Base-by-base conservation (phyloP, 148 eudicot genomes). In the Chenopodium album region DNA sequence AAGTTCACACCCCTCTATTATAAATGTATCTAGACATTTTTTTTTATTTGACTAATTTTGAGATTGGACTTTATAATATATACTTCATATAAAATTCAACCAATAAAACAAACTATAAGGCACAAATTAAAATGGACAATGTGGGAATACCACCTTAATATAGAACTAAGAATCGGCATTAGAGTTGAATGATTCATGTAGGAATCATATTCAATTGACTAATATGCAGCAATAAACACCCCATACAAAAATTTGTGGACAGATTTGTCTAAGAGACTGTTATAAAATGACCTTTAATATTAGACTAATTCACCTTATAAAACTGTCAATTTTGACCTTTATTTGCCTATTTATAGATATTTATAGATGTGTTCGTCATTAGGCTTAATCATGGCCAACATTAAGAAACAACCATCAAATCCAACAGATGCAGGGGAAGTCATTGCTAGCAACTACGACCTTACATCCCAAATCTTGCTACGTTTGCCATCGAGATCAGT, bases 401-500 rank as follows among this genome's bases (percentile, higher is more conserved):
- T 0, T 72, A 76, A 31, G 48, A 37, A 70, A 77, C 54, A 29
- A 71, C 9, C 76, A 59, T 59, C 71, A 71, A 23, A 16, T 16
- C 4, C 75, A 44, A 71, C 71, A 34, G 28, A 13, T 31, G 62
- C 77, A 82, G 31, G 52, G 32, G 77, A 77, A 32, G 14, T 77
- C 46, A 82, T 82, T 9, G 80, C 50, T 31, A 77, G 29, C 72
- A 77, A 62, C 76, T 19, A 77, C 29, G 84, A 82, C 68, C 75
- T 82, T 28, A 62, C 80, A 4, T 28, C 77, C 31, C 77, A 82
- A 77, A 82, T 82, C 71, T 77, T 82, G 29, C 71, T 82, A 17
- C 60, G 60, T 60, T 77, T 77, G 73, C 84, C 81, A 14, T 29
- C 80, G n/a, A 70, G 46, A 14, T 77, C 76, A 29, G 20, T 82